Conservation (phyloP, 257 asterid genomes). For the Haberlea rhodopensis region DNA sequence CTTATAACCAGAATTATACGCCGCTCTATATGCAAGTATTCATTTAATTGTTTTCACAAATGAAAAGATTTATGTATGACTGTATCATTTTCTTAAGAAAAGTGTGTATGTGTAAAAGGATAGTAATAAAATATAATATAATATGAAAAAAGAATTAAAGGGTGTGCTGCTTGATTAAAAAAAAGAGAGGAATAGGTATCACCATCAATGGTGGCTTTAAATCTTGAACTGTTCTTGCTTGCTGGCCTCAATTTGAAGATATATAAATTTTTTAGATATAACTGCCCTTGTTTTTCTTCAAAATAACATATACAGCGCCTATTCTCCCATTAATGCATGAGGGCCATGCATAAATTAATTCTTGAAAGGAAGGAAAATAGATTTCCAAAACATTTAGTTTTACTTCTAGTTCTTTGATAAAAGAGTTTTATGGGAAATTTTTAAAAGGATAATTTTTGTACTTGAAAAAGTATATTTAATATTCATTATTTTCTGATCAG, state of each 20-base stretch:
- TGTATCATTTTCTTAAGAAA: neutral
- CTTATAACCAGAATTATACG: slow-evolving; percentile 32
- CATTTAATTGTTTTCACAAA: no score
- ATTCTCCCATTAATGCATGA: slow-evolving; percentile 51
- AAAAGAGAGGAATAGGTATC: slow-evolving; percentile 29
- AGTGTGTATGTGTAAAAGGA: neutral
- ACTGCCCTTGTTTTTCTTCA: slow-evolving; percentile 27
- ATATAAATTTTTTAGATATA: slow-evolving; percentile 11
- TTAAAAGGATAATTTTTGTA: neutral
- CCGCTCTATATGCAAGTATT: slow-evolving; percentile 30
- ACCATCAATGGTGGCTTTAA: slow-evolving; percentile 31
- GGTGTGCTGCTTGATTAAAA: neutral
- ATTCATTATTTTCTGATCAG: no score
- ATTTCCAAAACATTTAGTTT: neutral
- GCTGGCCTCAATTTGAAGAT: slow-evolving; percentile 47
- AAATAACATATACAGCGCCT: slow-evolving; percentile 30
- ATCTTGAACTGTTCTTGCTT: slow-evolving; percentile 28
- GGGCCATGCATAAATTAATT: slow-evolving; percentile 60
- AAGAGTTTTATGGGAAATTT: no score
- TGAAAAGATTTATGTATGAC: neutral
- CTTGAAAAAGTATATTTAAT: no score
- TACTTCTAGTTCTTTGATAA: neutral
- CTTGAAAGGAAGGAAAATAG: slow-evolving; percentile 20
- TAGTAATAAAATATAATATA: neutral
- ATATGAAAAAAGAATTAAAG: slow-evolving; percentile 27